Conservation (phyloP, 345 rosid species). For the Eucalyptus marginata region DNA sequence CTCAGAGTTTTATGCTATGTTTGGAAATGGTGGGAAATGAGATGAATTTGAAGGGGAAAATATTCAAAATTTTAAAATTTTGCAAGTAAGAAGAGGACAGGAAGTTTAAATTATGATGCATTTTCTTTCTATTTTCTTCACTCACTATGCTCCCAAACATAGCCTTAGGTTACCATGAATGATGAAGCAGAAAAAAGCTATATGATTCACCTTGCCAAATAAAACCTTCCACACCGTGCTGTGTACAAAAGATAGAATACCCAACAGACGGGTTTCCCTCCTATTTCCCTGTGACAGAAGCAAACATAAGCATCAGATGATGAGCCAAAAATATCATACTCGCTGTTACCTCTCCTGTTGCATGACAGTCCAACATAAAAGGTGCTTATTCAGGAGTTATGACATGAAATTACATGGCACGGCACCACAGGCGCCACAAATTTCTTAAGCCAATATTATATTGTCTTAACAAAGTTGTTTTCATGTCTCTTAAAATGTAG, state of each 20-base stretch:
- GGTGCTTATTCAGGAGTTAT: neutral
- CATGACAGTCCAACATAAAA: neutral
- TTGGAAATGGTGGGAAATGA: neutral
- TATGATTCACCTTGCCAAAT: constrained; percentile 66
- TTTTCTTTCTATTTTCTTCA: neutral
- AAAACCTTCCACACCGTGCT: constrained; percentile 97
- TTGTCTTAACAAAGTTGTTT: neutral
- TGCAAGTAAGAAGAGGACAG: neutral
- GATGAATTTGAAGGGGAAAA: neutral
- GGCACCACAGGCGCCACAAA: neutral
- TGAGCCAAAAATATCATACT: neutral
- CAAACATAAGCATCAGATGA: neutral
- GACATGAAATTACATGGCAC: neutral
- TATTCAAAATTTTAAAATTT: neutral
- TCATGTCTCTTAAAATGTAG: neutral
- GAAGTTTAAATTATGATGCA: neutral
- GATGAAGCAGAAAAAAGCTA: neutral
- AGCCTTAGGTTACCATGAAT: neutral
- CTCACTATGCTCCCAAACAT: neutral
- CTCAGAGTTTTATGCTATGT: neutral
- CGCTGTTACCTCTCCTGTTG: neutral
- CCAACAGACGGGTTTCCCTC: constrained; percentile 90
- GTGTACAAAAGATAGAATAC: constrained; percentile 87
- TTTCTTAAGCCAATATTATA: neutral
- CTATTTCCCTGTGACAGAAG: constrained; percentile 64